Evolutionary conservation across 2,329 filamentous ascomycete species (phyloP).

Genomic region (Aureobasidium sp.): DNA sequence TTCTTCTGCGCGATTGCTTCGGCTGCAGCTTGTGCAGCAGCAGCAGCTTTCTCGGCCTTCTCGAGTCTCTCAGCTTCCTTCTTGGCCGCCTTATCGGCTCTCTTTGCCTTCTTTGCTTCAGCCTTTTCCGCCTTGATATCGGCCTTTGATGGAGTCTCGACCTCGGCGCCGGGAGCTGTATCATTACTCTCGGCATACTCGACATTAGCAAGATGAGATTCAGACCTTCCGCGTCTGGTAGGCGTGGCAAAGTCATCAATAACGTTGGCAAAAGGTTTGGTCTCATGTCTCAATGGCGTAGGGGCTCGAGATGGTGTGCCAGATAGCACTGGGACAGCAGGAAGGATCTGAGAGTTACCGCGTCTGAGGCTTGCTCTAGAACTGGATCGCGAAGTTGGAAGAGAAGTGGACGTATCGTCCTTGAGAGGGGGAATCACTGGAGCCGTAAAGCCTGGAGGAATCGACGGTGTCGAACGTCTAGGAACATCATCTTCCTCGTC

Average conservation of each 20-base stretch:
- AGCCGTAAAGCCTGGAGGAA: constrained; percentile 36
- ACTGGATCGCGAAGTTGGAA: constrained; percentile 20
- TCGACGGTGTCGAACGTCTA: constrained; percentile 34
- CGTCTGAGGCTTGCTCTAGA: constrained; percentile 28
- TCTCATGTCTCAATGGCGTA: constrained; percentile 21
- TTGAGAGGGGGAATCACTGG: neutral
- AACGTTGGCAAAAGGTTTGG: neutral
- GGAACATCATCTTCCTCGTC: constrained; percentile 18
- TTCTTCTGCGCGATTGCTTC: constrained; percentile 1
- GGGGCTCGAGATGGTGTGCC: constrained; percentile 26
- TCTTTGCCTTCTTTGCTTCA: constrained; percentile 10
- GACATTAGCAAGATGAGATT: constrained; percentile 5
- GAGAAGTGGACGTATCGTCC: constrained; percentile 12
- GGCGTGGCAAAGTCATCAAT: neutral
- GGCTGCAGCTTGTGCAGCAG: neutral
- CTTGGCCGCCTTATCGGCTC: constrained; percentile 15
- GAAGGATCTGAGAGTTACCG: constrained; percentile 24
- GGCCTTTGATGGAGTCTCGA: neutral
- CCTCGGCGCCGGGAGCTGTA: neutral
- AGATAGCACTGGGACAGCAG: constrained; percentile 33
- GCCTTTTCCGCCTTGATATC: constrained; percentile 10
- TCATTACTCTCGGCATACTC: neutral
- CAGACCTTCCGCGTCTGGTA: constrained; percentile 7
- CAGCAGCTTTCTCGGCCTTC: constrained; percentile 9
- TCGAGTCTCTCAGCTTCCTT: constrained; percentile 1